phyloP scores from a whole-genome alignment of 768 basidiomycete genomes.

The Tephrocybe sp. region DNA sequence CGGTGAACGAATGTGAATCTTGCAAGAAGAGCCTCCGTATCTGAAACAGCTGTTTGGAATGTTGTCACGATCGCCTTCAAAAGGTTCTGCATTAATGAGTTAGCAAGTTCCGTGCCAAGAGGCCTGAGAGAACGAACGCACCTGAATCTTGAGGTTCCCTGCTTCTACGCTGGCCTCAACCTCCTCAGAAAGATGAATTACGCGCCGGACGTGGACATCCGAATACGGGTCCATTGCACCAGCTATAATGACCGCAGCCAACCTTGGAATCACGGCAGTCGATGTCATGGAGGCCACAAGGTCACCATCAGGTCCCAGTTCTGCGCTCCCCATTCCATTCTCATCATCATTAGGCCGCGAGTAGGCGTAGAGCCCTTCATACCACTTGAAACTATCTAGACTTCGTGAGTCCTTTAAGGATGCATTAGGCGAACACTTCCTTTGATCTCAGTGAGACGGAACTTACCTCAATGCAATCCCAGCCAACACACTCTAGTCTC shows the following conservation, averaged over 20 bases:
- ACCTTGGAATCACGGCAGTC: conserved; percentile 73
- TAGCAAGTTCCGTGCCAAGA: neutral
- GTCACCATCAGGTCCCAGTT: conserved; percentile 81
- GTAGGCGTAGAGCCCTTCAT: conserved; percentile 73
- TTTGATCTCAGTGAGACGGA: neutral
- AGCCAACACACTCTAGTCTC: conserved; percentile 80
- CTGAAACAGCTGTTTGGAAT: conserved; percentile 57
- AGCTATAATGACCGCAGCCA: conserved; percentile 71
- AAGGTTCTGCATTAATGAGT: conserved; percentile 39
- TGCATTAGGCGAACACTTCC: conserved; percentile 11
- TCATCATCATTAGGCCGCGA: conserved; percentile 45
- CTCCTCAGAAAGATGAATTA: conserved; percentile 78
- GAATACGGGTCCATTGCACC: conserved; percentile 87
- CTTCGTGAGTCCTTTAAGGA: conserved; percentile 42
- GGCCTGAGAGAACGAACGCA: conserved; percentile 22
- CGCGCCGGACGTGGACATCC: conserved; percentile 49
- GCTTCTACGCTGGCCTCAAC: conserved; percentile 71
- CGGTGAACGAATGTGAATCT: conserved; percentile 41
- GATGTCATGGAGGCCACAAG: conserved; percentile 85
- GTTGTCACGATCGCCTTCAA: conserved; percentile 47
- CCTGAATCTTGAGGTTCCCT: conserved; percentile 64
- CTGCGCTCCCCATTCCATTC: conserved; percentile 46
- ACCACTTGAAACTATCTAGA: conserved; percentile 86
- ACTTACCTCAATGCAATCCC: conserved; percentile 82
- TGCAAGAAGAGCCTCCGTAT: conserved; percentile 45